A percentile compares a stretch with the other conserved stretches of the same genome.
Conservation (phyloP, 768 basidiomycete genomes). For the Lentinus tigrinus region DNA sequence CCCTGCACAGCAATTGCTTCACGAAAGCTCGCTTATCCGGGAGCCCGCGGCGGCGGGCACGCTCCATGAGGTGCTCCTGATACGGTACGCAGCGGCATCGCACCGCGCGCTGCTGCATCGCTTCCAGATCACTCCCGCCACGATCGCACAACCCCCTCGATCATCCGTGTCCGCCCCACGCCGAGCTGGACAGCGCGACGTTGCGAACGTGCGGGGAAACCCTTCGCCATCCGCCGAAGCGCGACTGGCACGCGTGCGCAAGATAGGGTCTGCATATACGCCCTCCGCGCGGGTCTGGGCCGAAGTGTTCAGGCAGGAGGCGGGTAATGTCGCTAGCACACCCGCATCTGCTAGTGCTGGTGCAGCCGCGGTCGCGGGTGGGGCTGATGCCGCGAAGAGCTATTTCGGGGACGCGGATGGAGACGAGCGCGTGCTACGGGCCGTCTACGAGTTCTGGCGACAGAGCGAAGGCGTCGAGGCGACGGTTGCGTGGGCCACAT, state of each 20-base stretch:
- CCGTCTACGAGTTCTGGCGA: conserved; percentile 46
- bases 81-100: conserved; percentile 38
- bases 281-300: conserved; percentile 45
- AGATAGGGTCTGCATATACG: conserved; percentile 41
- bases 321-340: conserved; percentile 1
- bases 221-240: conserved; percentile 1
- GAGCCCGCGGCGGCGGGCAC: conserved; percentile 33
- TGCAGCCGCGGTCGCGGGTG: background rate
- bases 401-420: conserved; percentile 3
- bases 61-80: conserved; percentile 48
- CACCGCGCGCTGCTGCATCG: conserved; percentile 14
- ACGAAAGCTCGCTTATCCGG: conserved; percentile 44
- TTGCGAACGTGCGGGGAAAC: background rate
- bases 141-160: conserved; percentile 3
- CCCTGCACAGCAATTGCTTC: conserved; percentile 29
- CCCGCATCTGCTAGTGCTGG: background rate
- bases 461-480: conserved; percentile 37
- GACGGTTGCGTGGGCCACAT: conserved; percentile 44
- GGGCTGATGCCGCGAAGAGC: conserved; percentile 12
- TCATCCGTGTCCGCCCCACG: background rate
- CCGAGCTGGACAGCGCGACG: background rate
- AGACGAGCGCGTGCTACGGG: conserved; percentile 29
- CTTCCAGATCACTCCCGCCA: conserved; percentile 17
- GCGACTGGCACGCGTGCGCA: conserved; percentile 33
- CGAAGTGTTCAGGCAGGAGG: conserved; percentile 36